Percentiles rank a stretch among this genome's conserved stretches.
Conservation (phyloP, 352 stramenopile species). For the Thalassiosira gravida region DNA sequence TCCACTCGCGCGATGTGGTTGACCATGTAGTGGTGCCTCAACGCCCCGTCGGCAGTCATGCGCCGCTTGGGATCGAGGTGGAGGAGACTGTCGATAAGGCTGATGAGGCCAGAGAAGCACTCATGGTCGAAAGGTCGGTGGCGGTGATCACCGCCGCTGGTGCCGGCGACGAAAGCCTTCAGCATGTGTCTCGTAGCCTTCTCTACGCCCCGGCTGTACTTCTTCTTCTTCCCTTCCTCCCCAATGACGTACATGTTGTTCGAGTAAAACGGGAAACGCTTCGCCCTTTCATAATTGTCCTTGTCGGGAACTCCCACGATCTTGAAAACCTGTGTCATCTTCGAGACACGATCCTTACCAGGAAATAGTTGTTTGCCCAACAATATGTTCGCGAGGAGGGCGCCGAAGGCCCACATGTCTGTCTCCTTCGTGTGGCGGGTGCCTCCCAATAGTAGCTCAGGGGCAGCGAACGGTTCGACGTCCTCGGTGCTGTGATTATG, state of each 20-base stretch:
- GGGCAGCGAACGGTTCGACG: constrained; percentile 72
- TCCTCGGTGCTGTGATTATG: constrained; percentile 68
- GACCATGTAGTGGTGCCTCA: constrained; percentile 78
- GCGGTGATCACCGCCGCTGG: constrained; percentile 39
- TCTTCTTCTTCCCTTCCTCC: constrained; percentile 72
- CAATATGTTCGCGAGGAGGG: constrained; percentile 77
- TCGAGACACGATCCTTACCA: constrained; percentile 75
- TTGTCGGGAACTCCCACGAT: constrained; percentile 71
- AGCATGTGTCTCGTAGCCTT: constrained; percentile 77
- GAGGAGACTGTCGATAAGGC: constrained; percentile 79
- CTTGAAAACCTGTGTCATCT: constrained; percentile 80
- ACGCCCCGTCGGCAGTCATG: constrained; percentile 67
- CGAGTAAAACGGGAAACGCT: constrained; percentile 80
- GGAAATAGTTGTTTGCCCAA: constrained; percentile 79
- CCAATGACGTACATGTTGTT: constrained; percentile 65
- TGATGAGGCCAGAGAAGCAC: constrained; percentile 66
- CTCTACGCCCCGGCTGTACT: constrained; percentile 75
- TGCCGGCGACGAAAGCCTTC: constrained; percentile 37
- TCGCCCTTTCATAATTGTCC: constrained; percentile 73
- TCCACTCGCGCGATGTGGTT: constrained; percentile 60
- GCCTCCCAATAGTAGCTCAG: constrained; percentile 80
- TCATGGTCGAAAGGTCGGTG: no score
- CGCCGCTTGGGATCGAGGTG: constrained; percentile 80
- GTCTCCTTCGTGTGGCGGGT: constrained; percentile 79
- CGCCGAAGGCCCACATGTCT: constrained; percentile 82